Conservation (phyloP, 2,329 filamentous ascomycete species). For the Zasmidium citrigriseum region DNA sequence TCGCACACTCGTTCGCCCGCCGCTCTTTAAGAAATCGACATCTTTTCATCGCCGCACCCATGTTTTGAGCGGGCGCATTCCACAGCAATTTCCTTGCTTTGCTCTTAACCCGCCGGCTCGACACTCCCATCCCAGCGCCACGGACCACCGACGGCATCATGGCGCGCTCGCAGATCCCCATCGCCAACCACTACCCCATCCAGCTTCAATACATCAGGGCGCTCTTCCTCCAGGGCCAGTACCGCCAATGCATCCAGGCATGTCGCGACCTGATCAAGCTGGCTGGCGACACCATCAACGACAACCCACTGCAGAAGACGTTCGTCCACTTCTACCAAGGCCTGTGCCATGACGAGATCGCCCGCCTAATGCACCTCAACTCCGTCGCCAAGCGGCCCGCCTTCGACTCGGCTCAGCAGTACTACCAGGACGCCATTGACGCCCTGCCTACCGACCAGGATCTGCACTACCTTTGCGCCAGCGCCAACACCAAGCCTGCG, state of each 20-base stretch:
- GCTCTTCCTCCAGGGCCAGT: slow-evolving; percentile 30
- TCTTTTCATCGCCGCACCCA: neutral
- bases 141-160: neutral
- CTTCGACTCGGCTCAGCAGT: slow-evolving; percentile 42
- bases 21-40: neutral
- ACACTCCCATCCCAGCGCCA: neutral
- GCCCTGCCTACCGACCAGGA: slow-evolving; percentile 16
- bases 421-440: slow-evolving; percentile 35
- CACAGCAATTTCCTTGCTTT: neutral
- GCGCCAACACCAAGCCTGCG: neutral
- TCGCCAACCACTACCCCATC: slow-evolving; percentile 20
- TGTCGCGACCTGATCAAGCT: slow-evolving; percentile 29
- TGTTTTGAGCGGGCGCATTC: neutral
- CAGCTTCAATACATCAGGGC: slow-evolving; percentile 34
- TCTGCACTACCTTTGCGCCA: slow-evolving; percentile 3
- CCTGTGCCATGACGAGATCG: slow-evolving; percentile 49
- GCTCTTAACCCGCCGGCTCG: neutral
- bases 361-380: slow-evolving; percentile 47
- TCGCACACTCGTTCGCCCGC: neutral
- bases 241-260: slow-evolving; percentile 34
- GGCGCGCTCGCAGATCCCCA: neutral
- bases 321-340: slow-evolving; percentile 52
- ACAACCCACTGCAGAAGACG: slow-evolving; percentile 23
- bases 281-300: slow-evolving; percentile 3
- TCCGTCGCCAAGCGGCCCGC: slow-evolving; percentile 46